Evolutionary conservation across 345 rosid genomes (phyloP), one percentile per base, ranked within the genome.

Genomic region (Eucalyptus decipiens): DNA sequence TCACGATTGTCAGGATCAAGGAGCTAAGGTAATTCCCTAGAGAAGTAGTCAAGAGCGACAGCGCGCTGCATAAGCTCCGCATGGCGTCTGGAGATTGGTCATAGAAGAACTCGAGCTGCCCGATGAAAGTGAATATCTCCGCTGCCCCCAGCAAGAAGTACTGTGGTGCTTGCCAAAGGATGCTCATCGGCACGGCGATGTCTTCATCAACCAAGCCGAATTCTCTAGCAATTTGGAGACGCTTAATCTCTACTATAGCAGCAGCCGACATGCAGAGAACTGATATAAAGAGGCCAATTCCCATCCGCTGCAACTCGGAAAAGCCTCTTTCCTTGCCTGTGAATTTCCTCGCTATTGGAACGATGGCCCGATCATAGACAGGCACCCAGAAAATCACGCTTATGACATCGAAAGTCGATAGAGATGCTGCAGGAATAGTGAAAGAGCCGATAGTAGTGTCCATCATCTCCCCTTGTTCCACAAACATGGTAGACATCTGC

Each of bases 391-490:
- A 88, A 56, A 93, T 91, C 30, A 92, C 95, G 47, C 92, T 90
- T 81, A 93, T 85, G 81, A 91, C 88, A n/a, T 92, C 94, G 65
- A 93, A 93, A 40, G 91, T 88, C 6, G 95, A 90, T 11, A 93
- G 89, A 50, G 95, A 93, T 30, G 94, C 95, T 2, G 94, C 92
- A 54, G 95, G 95, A 76, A 93, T 93, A 62, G 92, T 90, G 90
- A 93, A 92, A 11, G 95, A 92, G 42, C 94, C 94, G 28, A 93
- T 24, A 13, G 86, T 90, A 56, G 94, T 89, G 89, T 93, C 91
- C 95, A 93, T 93, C 87, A 92, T 87, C 92, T 88, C 91, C 86
- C 94, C 95, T 91, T 93, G 95, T 37, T 92, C 94, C 47, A 93
- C 93, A 72, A 93, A 93, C 94, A 93, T 89, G 54, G 95, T 93